A percentile compares a stretch with the other conserved stretches of the same genome.
phyloP scores from a whole-genome alignment of 345 rosid species.

The Syzygium grande region DNA sequence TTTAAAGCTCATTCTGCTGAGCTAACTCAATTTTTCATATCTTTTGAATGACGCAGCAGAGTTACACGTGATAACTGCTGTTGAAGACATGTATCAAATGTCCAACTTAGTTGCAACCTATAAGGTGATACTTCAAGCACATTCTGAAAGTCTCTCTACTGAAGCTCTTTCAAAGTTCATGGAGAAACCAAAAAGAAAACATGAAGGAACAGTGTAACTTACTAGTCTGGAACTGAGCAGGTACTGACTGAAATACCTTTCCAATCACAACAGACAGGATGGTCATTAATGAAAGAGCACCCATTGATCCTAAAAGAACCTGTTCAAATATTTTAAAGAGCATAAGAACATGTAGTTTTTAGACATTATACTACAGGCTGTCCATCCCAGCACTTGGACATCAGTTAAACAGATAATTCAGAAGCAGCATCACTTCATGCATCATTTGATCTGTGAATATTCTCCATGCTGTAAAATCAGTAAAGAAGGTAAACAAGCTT shows the following conservation, averaged over 20 bases:
- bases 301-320: conserved; percentile 99
- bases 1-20: not conserved
- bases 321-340: conserved; percentile 29
- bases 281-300: conserved; percentile 93
- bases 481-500: not conserved
- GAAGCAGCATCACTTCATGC: not conserved
- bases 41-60: not conserved
- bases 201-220: conserved; percentile 15
- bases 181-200: not conserved
- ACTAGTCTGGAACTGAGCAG: conserved; percentile 98
- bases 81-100: not conserved
- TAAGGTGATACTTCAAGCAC: not conserved
- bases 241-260: conserved; percentile 83
- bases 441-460: not conserved
- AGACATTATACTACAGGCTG: not conserved
- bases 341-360: not conserved
- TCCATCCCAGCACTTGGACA: not conserved
- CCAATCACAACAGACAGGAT: conserved; percentile 88
- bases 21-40: not conserved
- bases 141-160: not conserved
- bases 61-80: not conserved
- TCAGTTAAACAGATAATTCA: not conserved
- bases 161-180: not conserved
- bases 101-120: not conserved
- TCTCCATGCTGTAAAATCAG: not conserved